Percentiles rank a stretch among this genome's conserved stretches.
phyloP scores from a whole-genome alignment of 208 protist genomes.

The Leishmania gerbilli region DNA sequence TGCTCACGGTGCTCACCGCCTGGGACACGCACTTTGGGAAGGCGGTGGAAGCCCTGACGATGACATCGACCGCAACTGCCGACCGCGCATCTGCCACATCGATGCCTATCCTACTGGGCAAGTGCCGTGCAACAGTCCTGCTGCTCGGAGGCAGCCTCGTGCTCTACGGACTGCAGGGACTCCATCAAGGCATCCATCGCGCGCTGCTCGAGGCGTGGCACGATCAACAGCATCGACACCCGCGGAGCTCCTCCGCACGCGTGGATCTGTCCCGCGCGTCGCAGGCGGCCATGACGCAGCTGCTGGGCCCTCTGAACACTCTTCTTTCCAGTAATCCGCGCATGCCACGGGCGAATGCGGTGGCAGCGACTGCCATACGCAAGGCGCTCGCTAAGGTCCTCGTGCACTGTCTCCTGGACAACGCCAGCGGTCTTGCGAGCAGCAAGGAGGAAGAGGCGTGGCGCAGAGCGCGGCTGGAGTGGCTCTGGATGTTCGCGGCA shows the following conservation, averaged over 20 bases:
- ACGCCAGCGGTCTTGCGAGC: conserved; percentile 31
- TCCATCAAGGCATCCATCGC: conserved; percentile 16
- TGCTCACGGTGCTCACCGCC: conserved; percentile 52
- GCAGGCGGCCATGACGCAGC: conserved; percentile 20
- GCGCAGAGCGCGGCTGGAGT: conserved; percentile 38
- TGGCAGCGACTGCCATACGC: conserved; percentile 30
- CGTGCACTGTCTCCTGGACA: conserved; percentile 63
- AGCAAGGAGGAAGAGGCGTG: conserved; percentile 33
- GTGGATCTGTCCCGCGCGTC: neutral
- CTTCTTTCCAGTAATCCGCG: conserved; percentile 36
- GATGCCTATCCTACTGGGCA: conserved; percentile 9
- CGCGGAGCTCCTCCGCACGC: neutral
- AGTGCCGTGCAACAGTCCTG: conserved; percentile 38
- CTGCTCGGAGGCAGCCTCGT: conserved; percentile 69
- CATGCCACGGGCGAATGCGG: conserved; percentile 24
- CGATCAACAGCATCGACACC: neutral
- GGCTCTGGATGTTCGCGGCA: conserved; percentile 50
- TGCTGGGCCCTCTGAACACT: conserved; percentile 39
- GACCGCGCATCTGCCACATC: neutral
- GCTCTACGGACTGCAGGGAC: conserved; percentile 51
- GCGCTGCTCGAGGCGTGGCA: conserved; percentile 10
- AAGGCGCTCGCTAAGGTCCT: conserved; percentile 57
- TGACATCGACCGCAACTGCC: conserved; percentile 1
- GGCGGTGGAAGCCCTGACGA: conserved; percentile 1
- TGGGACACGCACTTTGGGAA: conserved; percentile 35